Evolutionary conservation across 1,139 yeast genomes (phyloP), one percentile per base, ranked within the genome.

Genomic region (Saccharomyces hybrid): DNA sequence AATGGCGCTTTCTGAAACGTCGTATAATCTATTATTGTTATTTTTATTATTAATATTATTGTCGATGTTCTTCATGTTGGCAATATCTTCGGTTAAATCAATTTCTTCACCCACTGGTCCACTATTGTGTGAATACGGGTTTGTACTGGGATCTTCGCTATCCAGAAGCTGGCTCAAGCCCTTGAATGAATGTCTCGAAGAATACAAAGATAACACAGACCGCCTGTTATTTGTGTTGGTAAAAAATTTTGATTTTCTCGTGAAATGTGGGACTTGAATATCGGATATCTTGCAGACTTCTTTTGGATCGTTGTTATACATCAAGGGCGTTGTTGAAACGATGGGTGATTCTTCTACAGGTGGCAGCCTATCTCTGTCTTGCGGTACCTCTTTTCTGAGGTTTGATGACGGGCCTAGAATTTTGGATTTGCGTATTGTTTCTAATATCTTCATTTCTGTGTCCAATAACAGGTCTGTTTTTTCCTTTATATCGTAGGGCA

Each of bases 161-260:
- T 75, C 76, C 59, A 83, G 69, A 52, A 81, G 77, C 7, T 82
- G 76, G 55, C 78, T 80, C 66, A 84, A 75, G 64, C 84, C 84
- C 48, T 78, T 78, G 62, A 79, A 84, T 0, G 88, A 82, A 54
- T 78, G 82, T 58, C 78, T 82, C 2, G 89, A 82, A 1, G 90
- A 84, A 61, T 83, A 83, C 71, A 84, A 74, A 0, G 89, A 83
- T 53, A 86, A 70, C 8, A 85, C 86, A 19, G 89, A 83, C 52
- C 84, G 73, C 63, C 93, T 77, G 70, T 83, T 85, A 66, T 81
- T 82, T 2, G 84, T 79, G 54, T 77, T 77, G 47, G 84, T 78
- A 67, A 80, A 84, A 56, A 79, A 75, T 64, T 81, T 77, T 2
- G 88, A 83, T 63, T 81, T 81, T 68, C 89, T 79, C 0, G 89